Evolutionary conservation across 306 rosid genomes (phyloP).

Genomic region (Cucumis sativus): Cucumber_9930_V3 NC_026658.2:4389001-4389500

Average conservation of each 20-base stretch:
- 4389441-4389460: not conserved
- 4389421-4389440: not conserved
- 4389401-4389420: not conserved
- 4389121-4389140: conserved; percentile 57
- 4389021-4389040: conserved; percentile 39
- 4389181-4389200: not conserved
- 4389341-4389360: not conserved
- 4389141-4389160: conserved; percentile 54
- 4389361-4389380: not conserved
- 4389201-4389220: not conserved
- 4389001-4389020: conserved; percentile 19
- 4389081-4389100: conserved; percentile 58
- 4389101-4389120: conserved; percentile 61
- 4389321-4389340: not conserved
- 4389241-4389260: not conserved
- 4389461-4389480: not conserved
- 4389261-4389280: not conserved
- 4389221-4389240: not conserved
- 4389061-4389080: conserved; percentile 53
- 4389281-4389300: not conserved
- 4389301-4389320: not conserved
- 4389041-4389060: conserved; percentile 39
- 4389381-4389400: not conserved
- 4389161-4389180: conserved; percentile 76
- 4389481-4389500: not conserved